Base-by-base conservation (phyloP, 2,329 filamentous ascomycete genomes). In the Leptographium flavum region DNA sequence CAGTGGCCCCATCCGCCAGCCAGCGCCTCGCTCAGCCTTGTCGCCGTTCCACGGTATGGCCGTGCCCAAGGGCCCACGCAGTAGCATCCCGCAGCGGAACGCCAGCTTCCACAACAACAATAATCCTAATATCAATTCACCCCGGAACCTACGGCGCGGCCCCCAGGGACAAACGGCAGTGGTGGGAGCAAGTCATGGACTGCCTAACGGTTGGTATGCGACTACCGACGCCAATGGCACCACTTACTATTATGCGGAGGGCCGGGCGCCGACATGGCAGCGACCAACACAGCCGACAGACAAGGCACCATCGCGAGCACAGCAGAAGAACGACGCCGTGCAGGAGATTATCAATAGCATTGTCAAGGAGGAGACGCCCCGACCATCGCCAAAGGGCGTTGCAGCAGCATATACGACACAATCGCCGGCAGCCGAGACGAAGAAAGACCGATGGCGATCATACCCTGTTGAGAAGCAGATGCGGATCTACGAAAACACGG, bases 401-500 rank as follows among this genome's bases (percentile, higher is more conserved):
- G 70, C 72, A 6, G 63, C 67, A 13, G 38, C 38, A 19, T 9
- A 28, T 28, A 22, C 38, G n/a, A n/a, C n/a, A n/a, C n/a, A n/a
- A n/a, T n/a, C n/a, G 15, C 23, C 38, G 5, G 15, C 25, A 5
- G 70, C 70, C 39, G 74, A 81, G 60, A 69, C 70, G 6, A 80
- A 75, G 54, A 71, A 72, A 54, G 81, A 86, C 40, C 84, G 81
- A 58, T 87, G 83, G 83, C 73, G 76, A 45, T 73, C 71, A 48
- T 60, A 81, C 28, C 69, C 81, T 2, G 60, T 79, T 53, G 88
- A 95, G 52, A 95, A 95, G 64, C 86, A 92, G 63, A 93, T 87
- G 75, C 94, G 87, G 66, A 71, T 94, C 3, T 96, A 95, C 56
- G 88, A 95, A 61, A 88, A 88, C 58, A 94, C 87, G 43, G 87